These are phyloP conservation scores for Paracamarosporium sp. DNA, from an alignment of 2,329 filamentous ascomycete species.

Conservation along the genomic window DNA sequence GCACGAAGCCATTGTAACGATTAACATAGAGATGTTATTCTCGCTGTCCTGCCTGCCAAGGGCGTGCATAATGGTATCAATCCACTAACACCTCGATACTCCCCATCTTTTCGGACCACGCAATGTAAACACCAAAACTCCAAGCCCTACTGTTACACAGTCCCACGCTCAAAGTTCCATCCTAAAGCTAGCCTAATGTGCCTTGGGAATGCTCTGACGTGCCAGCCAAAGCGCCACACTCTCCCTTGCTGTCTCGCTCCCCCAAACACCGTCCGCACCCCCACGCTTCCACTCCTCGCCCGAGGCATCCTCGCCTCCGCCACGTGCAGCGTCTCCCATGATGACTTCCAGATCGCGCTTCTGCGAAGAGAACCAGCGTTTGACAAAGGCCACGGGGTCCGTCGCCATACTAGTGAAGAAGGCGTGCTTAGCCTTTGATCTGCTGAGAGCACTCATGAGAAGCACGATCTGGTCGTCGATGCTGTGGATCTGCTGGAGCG, in stretches of 20 bases:
- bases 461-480: constrained; percentile 87
- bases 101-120: neutral
- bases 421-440: constrained; percentile 87
- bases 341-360: constrained; percentile 89
- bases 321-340: constrained; percentile 76
- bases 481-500: constrained; percentile 75
- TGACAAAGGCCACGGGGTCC: constrained; percentile 84
- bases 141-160: neutral
- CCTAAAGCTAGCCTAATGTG: constrained; percentile 22
- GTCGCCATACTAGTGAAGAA: constrained; percentile 82
- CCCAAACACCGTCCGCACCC: constrained; percentile 69
- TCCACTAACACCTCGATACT: neutral
- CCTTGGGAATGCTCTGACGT: constrained; percentile 36
- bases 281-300: constrained; percentile 74
- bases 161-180: neutral
- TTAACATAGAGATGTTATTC: neutral
- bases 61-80: neutral
- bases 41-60: neutral
- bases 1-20: neutral
- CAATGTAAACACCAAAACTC: neutral
- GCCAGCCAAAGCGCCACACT: constrained; percentile 68
- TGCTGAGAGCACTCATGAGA: constrained; percentile 80
- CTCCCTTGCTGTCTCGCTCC: constrained; percentile 65
- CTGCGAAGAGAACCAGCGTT: constrained; percentile 88
- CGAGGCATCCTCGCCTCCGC: constrained; percentile 56